phyloP scores from a whole-genome alignment of 1,284 basidiomycete species.

The Fomes fomentarius region DNA sequence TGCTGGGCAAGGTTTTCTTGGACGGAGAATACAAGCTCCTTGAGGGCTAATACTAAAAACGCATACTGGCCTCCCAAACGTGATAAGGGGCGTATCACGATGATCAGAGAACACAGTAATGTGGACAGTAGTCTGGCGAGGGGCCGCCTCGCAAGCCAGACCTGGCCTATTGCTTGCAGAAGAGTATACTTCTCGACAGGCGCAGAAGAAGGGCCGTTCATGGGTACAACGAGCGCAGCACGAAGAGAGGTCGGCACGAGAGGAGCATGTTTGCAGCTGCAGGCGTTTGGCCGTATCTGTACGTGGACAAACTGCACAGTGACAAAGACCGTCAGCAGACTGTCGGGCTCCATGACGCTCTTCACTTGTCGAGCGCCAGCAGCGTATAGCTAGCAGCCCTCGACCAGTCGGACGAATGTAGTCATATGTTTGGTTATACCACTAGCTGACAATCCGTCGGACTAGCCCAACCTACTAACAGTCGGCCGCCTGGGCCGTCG shows the following conservation, averaged over 20 bases:
- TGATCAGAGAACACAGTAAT: constrained; percentile 43
- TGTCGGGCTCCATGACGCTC: too few species aligned
- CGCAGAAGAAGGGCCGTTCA: not conserved
- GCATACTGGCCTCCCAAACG: constrained; percentile 44
- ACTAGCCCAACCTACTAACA: too few species aligned
- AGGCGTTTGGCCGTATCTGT: too few species aligned
- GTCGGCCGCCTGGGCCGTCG: too few species aligned
- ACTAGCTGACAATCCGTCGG: too few species aligned
- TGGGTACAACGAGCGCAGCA: not conserved
- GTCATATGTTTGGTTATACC: too few species aligned
- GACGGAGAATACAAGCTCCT: constrained; percentile 52
- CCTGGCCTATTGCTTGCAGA: constrained; percentile 1
- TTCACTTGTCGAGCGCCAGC: too few species aligned
- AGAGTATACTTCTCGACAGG: not conserved
- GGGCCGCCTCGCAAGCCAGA: constrained; percentile 38
- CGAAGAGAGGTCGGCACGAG: not conserved
- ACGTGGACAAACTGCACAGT: too few species aligned
- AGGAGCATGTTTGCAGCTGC: not conserved
- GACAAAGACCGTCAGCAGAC: too few species aligned
- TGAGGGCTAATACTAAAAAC: constrained; percentile 48
- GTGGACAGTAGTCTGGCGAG: constrained; percentile 49
- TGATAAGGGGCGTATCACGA: constrained; percentile 47
- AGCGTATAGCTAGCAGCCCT: too few species aligned
- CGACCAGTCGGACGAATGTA: too few species aligned
- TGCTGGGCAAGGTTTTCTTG: constrained; percentile 53